Conservation (phyloP, 768 basidiomycete genomes). For the Serendipita sp. region DNA sequence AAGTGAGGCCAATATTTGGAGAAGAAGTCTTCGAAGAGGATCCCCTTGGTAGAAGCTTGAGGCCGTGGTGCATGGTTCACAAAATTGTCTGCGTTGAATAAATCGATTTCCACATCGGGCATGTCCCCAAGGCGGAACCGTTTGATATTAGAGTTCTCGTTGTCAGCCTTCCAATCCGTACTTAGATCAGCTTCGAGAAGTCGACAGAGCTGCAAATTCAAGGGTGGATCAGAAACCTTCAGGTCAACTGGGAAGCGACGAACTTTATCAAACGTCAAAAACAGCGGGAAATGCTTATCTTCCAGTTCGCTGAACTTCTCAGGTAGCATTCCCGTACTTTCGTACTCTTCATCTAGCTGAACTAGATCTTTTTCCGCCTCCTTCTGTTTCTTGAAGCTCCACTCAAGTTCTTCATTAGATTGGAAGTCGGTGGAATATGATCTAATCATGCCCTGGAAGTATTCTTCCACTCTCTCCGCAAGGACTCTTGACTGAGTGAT, state of each 20-base stretch:
- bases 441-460: conserved; percentile 36
- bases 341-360: conserved; percentile 27
- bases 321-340: conserved; percentile 32
- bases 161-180: conserved; percentile 6
- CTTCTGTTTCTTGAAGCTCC: conserved; percentile 8
- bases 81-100: background rate
- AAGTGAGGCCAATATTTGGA: conserved; percentile 45
- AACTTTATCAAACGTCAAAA: conserved; percentile 49
- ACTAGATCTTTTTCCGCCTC: conserved; percentile 18
- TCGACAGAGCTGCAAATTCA: conserved; percentile 25
- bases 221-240: background rate
- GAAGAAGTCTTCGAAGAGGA: conserved; percentile 30
- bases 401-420: conserved; percentile 24
- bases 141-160: background rate
- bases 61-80: background rate
- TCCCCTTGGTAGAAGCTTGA: conserved; percentile 17
- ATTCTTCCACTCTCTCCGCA: conserved; percentile 53
- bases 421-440: conserved; percentile 26
- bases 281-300: conserved; percentile 52
- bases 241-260: conserved; percentile 9
- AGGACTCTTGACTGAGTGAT: conserved; percentile 54
- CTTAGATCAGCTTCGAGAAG: conserved; percentile 33
- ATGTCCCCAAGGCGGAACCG: conserved; percentile 1
- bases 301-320: conserved; percentile 35
- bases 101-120: conserved; percentile 1